These are phyloP conservation scores for Balamuthia mandrillaris DNA, from an alignment of 208 protist genomes.

Conservation along the genomic window DNA sequence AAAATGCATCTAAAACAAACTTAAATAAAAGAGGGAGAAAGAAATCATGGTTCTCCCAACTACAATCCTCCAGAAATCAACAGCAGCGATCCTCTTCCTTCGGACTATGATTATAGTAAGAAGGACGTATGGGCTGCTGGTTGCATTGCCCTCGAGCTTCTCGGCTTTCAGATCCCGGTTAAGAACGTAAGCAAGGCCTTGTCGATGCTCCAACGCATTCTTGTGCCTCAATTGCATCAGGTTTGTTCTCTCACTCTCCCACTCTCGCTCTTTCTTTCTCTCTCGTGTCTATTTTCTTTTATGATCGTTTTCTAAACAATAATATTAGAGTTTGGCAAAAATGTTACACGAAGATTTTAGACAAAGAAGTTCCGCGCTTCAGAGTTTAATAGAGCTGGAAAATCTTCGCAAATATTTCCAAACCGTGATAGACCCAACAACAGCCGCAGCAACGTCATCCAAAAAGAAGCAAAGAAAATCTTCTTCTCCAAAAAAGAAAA, in stretches of 20 bases:
- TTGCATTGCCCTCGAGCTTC: not conserved
- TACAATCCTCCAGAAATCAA: slow-evolving; percentile 2
- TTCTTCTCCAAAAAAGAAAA: not conserved
- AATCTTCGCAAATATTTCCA: too few relatives aligned
- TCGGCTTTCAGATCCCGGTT: slow-evolving; percentile 10
- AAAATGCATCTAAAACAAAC: not conserved
- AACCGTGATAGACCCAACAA: too few relatives aligned
- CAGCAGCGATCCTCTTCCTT: not conserved
- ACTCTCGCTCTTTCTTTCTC: too few relatives aligned
- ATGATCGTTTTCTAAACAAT: too few relatives aligned
- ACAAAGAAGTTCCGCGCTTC: too few relatives aligned
- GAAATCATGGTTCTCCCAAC: slow-evolving; percentile 17
- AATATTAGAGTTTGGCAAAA: too few relatives aligned
- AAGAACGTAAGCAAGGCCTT: not conserved
- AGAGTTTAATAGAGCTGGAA: too few relatives aligned
- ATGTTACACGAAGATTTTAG: too few relatives aligned
- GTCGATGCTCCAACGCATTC: not conserved
- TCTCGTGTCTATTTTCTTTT: too few relatives aligned
- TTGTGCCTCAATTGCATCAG: not conserved
- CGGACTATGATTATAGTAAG: not conserved
- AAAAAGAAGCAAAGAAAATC: not conserved
- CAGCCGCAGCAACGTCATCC: too few relatives aligned
- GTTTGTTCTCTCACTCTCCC: not conserved
- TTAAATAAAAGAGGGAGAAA: not conserved
- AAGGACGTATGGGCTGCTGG: slow-evolving; percentile 28